phyloP scores from a whole-genome alignment of 192 early-diverging fungal species.

The Backusella circina region DNA sequence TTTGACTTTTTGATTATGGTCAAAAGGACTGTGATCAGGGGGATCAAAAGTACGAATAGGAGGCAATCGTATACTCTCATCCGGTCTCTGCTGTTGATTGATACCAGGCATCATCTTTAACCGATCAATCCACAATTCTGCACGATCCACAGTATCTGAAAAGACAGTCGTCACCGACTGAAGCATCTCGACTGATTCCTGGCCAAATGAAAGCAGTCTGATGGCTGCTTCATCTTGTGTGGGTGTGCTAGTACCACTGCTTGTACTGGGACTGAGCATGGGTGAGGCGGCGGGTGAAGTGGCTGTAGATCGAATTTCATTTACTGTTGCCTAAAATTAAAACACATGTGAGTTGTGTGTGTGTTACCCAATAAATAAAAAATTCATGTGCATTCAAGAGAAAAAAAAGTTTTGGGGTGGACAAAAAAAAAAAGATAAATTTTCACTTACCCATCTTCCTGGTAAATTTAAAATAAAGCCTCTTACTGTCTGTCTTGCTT shows the following conservation, averaged over 20 bases:
- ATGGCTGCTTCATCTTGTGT: slow-evolving; percentile 54
- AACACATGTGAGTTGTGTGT: neutral
- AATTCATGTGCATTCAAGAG: neutral
- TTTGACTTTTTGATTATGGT: slow-evolving; percentile 7
- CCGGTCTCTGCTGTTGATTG: neutral
- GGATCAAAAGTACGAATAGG: slow-evolving; percentile 14
- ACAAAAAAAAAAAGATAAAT: neutral
- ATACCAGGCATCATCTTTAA: slow-evolving; percentile 33
- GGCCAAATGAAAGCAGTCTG: slow-evolving; percentile 63
- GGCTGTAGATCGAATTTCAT: slow-evolving; percentile 34
- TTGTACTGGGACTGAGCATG: slow-evolving; percentile 7
- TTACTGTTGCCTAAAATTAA: slow-evolving; percentile 28
- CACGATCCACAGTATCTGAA: slow-evolving; percentile 61
- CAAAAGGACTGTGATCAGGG: slow-evolving; percentile 1
- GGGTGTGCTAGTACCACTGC: neutral
- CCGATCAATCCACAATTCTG: slow-evolving; percentile 59
- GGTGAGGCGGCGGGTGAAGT: slow-evolving; percentile 36
- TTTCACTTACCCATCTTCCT: slow-evolving; percentile 59
- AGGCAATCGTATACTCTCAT: slow-evolving; percentile 11
- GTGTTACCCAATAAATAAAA: neutral
- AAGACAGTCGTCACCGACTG: slow-evolving; percentile 66
- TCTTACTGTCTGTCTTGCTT: slow-evolving; percentile 75
- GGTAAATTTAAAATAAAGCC: slow-evolving; percentile 84
- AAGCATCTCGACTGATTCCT: slow-evolving; percentile 69
- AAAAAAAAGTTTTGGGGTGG: neutral